These are phyloP conservation scores for Panicum hallii DNA, from an alignment of 202 grass and related monocot species.

Conservation along the genomic window DNA sequence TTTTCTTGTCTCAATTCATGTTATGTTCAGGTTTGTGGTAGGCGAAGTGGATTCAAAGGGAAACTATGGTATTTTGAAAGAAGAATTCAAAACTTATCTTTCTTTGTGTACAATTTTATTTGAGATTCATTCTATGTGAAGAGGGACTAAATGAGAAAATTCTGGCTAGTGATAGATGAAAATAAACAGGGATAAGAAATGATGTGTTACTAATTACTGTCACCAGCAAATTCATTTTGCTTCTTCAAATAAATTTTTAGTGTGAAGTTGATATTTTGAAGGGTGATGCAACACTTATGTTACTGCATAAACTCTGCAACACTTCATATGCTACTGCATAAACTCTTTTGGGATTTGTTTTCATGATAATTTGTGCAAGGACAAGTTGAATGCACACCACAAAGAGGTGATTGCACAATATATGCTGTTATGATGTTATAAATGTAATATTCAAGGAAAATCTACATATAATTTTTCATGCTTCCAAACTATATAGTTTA, in stretches of 20 bases:
- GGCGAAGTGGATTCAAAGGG: neutral
- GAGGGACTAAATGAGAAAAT: neutral
- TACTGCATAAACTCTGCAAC: neutral
- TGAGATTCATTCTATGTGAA: neutral
- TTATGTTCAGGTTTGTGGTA: conserved; percentile 31
- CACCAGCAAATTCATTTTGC: neutral
- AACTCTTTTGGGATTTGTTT: neutral
- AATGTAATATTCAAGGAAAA: conserved; percentile 3
- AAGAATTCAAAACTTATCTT: neutral
- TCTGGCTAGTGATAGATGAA: neutral
- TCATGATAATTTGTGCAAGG: neutral
- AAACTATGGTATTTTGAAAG: neutral
- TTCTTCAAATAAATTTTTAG: neutral
- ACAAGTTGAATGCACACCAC: neutral
- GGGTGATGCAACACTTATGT: neutral
- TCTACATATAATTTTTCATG: neutral
- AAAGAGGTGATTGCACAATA: neutral
- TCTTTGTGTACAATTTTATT: neutral
- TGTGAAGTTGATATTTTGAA: conserved; percentile 9
- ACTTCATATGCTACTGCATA: neutral
- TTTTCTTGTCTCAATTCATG: neutral
- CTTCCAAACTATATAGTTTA: neutral
- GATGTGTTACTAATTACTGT: neutral
- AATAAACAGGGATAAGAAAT: neutral
- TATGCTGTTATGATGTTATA: neutral